Evolutionary conservation across 106 monocot species (phyloP).

Genomic region (Acorus calamus): DNA sequence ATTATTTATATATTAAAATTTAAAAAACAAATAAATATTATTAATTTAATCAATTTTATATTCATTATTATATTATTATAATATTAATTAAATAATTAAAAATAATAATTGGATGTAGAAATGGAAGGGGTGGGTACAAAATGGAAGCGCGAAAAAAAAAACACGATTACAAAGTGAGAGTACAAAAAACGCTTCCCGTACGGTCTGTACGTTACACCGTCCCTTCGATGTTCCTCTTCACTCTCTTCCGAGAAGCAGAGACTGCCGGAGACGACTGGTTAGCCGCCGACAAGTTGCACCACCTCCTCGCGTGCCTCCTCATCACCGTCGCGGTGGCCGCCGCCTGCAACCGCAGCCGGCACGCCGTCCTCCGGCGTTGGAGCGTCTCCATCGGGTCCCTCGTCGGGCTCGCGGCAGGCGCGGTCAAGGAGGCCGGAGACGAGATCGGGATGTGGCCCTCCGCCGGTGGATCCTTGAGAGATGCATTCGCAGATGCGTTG

Average conservation of each 20-base stretch:
- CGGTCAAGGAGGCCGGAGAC: slow-evolving; percentile 58
- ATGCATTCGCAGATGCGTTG: slow-evolving; percentile 38
- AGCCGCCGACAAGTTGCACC: slow-evolving; percentile 41
- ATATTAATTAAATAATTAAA: too few species aligned
- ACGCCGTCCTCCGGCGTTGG: slow-evolving; percentile 29
- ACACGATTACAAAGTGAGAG: too few species aligned
- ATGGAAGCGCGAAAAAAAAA: too few species aligned
- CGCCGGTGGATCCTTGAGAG: slow-evolving; percentile 46
- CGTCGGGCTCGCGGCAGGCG: slow-evolving; percentile 29
- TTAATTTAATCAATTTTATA: too few species aligned
- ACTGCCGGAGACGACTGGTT: slow-evolving; percentile 32
- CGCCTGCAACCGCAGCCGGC: slow-evolving; percentile 15
- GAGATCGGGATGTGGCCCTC: slow-evolving; percentile 49
- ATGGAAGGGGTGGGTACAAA: too few species aligned
- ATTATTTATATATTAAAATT: too few species aligned
- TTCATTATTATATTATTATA: too few species aligned
- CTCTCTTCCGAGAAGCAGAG: neutral
- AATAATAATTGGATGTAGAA: too few species aligned
- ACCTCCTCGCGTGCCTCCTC: slow-evolving; percentile 41
- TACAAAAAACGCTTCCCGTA: too few species aligned
- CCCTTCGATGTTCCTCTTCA: too few species aligned
- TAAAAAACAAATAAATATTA: too few species aligned
- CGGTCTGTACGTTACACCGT: too few species aligned
- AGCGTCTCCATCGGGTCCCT: slow-evolving; percentile 27
- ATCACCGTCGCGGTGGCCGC: slow-evolving; percentile 30